Percentiles rank a stretch among this genome's conserved stretches.
Evolutionary conservation across 129 eudicot genomes (phyloP).

Genomic region (Centrapalus pauciflorus): DNA sequence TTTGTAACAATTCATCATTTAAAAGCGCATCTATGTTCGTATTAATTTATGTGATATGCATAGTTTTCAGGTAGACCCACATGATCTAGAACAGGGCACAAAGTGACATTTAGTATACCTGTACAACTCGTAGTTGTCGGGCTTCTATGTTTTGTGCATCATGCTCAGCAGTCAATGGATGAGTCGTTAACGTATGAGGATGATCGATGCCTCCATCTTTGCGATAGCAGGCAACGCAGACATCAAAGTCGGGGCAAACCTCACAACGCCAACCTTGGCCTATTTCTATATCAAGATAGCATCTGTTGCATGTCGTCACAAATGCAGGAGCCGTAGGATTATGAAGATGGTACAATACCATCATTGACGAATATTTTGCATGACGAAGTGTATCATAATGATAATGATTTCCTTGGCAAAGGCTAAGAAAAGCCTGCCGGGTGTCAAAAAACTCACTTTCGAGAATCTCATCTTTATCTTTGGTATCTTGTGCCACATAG

Average conservation of each 20-base stretch:
- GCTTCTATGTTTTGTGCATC: conserved; percentile 98
- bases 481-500: conserved; percentile 62
- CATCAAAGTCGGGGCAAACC: conserved; percentile 83
- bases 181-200: conserved; percentile 86
- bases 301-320: conserved; percentile 68
- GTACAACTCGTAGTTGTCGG: conserved; percentile 73
- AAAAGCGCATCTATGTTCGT: no score
- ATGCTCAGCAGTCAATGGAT: conserved; percentile 71
- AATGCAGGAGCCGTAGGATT: conserved; percentile 97
- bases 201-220: conserved; percentile 77
- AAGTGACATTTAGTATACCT: conserved; percentile 42
- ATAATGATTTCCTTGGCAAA: conserved; percentile 94
- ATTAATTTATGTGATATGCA: no score
- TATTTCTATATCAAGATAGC: conserved; percentile 85
- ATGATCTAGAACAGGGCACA: background rate
- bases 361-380: conserved; percentile 99
- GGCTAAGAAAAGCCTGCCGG: conserved; percentile 84
- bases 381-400: conserved; percentile 93
- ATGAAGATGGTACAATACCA: conserved; percentile 95
- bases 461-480: conserved; percentile 81
- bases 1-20: no score
- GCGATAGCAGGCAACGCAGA: conserved; percentile 72
- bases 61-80: no score
- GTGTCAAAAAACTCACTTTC: conserved; percentile 96
- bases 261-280: conserved; percentile 99